Evolutionary conservation across 495 filamentous ascomycete genomes (phyloP), one percentile per base, ranked within the genome.

Genomic region (Bathelium albidoporum): DNA sequence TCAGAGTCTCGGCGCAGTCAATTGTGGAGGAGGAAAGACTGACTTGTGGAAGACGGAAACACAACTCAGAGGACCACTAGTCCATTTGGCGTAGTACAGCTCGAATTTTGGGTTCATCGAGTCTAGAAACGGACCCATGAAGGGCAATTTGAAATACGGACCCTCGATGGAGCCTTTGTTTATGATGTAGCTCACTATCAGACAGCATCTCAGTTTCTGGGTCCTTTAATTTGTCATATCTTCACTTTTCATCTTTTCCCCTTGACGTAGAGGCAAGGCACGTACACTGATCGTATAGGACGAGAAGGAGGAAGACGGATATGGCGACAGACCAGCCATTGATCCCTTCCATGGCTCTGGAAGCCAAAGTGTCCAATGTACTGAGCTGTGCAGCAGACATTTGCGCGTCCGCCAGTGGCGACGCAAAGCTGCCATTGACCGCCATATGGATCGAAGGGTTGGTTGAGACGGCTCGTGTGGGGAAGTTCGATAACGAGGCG

Each of bases 31-130:
- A n/a, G n/a, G n/a, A n/a, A n/a, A 29, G 14, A 28, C 89, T 70
- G 83, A 96, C 92, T 98, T 98, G 83, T 98, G 94, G 79, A 98
- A 98, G 65, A 98, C 91, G 14, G 91, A 96, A 64, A 98, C 93
- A 76, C 94, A 98, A 78, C 92, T 96, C 69, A 98, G 80, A 14
- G 86, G 84, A 16, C 89, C 94, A 73, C 89, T 94, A 69, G 84
- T 71, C 93, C 93, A 98, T 82, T 98, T 96, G 32, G 81, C 86
- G 72, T 89, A 80, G 76, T 98, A 98, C 69, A 90, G 84, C 65
- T 85, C 83, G 76, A 97, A 97, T 64, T 93, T 89, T 58, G 94
- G 94, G 71, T 96, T 87, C 59, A 98, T 79, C 20, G 92, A 96
- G 72, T 95, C 76, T 45, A 97, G 81, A 75, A 98, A 98, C 10